Percentiles rank a stretch among this genome's conserved stretches.
These are phyloP conservation scores for Paecilomyces variotii DNA, from an alignment of 2,329 filamentous ascomycete species.

Conservation along the genomic window DNA sequence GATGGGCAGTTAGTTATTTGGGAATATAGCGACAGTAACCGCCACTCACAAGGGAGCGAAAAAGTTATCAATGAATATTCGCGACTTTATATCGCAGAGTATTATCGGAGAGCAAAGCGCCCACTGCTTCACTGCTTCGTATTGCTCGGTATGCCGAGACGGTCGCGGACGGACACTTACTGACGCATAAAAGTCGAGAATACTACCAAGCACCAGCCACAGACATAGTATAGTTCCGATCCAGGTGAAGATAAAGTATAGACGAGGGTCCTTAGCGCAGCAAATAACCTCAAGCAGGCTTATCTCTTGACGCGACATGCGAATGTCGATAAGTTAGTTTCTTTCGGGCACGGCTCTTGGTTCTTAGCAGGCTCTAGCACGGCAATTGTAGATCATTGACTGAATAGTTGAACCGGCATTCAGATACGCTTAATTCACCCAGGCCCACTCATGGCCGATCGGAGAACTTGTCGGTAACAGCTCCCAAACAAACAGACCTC, in stretches of 20 bases:
- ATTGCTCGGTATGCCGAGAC: no score
- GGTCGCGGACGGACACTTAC: not conserved
- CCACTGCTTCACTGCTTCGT: no score
- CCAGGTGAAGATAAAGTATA: not conserved
- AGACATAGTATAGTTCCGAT: not conserved
- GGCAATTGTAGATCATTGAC: not conserved
- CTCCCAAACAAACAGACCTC: not conserved
- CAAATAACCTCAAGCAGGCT: not conserved
- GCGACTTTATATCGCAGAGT: no score
- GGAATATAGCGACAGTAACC: no score
- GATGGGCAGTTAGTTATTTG: no score
- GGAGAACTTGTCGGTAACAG: not conserved
- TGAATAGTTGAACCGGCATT: not conserved
- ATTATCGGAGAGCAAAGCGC: no score
- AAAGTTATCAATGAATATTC: no score
- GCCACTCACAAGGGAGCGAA: no score
- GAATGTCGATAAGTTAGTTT: not conserved
- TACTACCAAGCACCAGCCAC: not conserved
- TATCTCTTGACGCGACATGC: not conserved
- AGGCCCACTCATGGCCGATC: not conserved
- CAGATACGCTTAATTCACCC: not conserved
- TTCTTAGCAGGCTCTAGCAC: not conserved
- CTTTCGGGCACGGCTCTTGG: not conserved
- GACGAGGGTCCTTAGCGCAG: not conserved
- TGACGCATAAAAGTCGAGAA: no score